Evolutionary conservation across 495 filamentous ascomycete species (phyloP).

Genomic region (Penicillium paxilli): DNA sequence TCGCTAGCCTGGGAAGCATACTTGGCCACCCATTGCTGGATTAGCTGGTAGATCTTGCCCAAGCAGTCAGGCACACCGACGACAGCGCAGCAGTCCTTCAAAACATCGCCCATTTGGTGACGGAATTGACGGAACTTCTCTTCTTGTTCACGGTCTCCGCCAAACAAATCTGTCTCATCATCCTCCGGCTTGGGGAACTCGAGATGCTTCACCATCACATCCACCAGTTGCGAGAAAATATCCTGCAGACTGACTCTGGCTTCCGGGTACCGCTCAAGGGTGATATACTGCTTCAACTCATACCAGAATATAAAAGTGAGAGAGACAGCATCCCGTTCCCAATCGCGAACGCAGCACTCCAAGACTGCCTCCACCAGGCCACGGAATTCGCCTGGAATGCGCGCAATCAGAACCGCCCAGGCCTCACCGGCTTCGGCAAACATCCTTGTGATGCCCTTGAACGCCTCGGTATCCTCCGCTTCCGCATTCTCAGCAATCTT

Average conservation of each 20-base stretch:
- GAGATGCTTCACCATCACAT: conserved; percentile 89
- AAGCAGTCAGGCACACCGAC: conserved; percentile 91
- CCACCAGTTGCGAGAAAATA: conserved; percentile 82
- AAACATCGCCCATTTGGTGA: conserved; percentile 95
- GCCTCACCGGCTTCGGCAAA: conserved; percentile 93
- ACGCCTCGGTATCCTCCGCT: conserved; percentile 81
- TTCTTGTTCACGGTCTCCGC: conserved; percentile 92
- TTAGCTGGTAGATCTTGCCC: conserved; percentile 76
- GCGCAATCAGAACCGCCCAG: conserved; percentile 88
- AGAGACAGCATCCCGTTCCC: conserved; percentile 83
- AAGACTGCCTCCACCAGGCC: conserved; percentile 86
- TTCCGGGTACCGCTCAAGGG: conserved; percentile 83
- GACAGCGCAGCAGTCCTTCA: conserved; percentile 96
- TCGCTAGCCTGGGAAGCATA: conserved; percentile 73
- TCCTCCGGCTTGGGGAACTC: conserved; percentile 82
- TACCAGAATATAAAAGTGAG: conserved; percentile 98
- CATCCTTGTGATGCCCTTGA: conserved; percentile 82
- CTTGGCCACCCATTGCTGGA: conserved; percentile 82
- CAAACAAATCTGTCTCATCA: conserved; percentile 82
- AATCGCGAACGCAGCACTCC: conserved; percentile 84
- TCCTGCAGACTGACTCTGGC: conserved; percentile 72
- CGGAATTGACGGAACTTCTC: conserved; percentile 97
- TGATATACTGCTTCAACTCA: conserved; percentile 94
- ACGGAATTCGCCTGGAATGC: conserved; percentile 76
- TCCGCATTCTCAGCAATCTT: conserved; percentile 75